Evolutionary conservation across 768 basidiomycete species (phyloP), one percentile per base, ranked within the genome.

Genomic region (Rhizopogon vinicolor): DNA sequence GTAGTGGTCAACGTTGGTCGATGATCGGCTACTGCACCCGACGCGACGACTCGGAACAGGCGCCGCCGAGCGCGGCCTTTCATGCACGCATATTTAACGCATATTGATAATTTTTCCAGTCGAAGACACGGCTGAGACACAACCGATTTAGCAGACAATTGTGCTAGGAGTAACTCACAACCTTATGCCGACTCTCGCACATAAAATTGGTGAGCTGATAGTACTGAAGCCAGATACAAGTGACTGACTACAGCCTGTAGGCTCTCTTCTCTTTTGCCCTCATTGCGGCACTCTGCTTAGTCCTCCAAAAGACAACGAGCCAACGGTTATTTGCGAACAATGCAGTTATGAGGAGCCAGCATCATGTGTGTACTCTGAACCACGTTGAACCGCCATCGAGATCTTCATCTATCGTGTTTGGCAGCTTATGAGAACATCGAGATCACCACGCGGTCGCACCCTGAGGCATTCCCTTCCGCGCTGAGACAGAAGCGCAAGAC

Each of bases 241-340:
- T 49, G 14, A 49, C 22, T 35, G 22, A 25, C 28, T 41, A 13
- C 44, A 37, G 12, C 31, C 39, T 52, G 12, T 63, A 89, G 97
- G 96, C 51, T 95, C 94, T 1, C 77, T 98, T 25, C 76, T 98
- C 41, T 98, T 99, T 74, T 99, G 97, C 73, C 92, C 93, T 1
- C 78, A 84, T 56, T 99, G 97, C 61, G 93, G 93, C 13, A 96
- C 92, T 1, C 76, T 99, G 39, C 85, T 98, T 13, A 83, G 86
- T 59, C 72, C 93, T 19, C 97, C 97, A 0, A 75, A 75, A 62
- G 87, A 86, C 44, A 84, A 86, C 43, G 86, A 92, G 62, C 76
- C 78, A 45, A 74, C 74, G n/a, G 87, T 98, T 31, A 74, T 70
- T 4, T 99, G 97, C 73, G 91, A 92, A 67, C 92, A 94, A 65